Evolutionary conservation across 2,329 filamentous ascomycete species (phyloP), one percentile per base, ranked within the genome.

Genomic region (Colletotrichum somersetense): DNA sequence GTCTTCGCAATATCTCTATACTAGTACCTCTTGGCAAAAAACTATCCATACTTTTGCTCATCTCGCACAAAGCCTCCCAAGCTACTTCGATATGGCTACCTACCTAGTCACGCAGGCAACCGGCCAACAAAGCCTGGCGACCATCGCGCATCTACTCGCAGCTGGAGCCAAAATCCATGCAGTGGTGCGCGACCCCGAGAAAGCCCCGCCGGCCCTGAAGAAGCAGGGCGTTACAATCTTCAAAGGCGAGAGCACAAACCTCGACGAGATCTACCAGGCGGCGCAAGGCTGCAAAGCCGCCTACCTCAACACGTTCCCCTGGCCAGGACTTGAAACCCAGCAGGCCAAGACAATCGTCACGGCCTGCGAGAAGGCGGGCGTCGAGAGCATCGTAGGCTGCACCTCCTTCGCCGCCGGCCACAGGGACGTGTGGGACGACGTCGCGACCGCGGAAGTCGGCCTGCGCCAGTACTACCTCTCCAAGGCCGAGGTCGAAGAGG

Each of bases 401-500:
- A 81, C 81, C 0, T 76, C 75, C 18, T 69, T 79, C 48, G 50
- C 18, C 48, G 74, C 76, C 0, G 72, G 65, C 1, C 23, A 74
- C 18, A 77, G 52, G 56, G 53, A 57, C 0, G 11, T 78, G 3
- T 80, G 79, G 79, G 76, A 78, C 5, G 72, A 77, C 5, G 57
- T 66, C 0, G 33, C 16, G 1, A 75, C 73, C 0, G 63, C 75
- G 20, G 61, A 75, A 16, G 16, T 53, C 6, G 18, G 57, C 0
- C 69, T 82, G n/a, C 66, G 53, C 42, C 70, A 26, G 0, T 82
- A 85, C 72, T 85, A 77, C 65, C 63, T 73, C 38, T 83, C 81
- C 59, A 85, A 85, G 75, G 75, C 78, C 1, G 71, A 74, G 0
- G 77, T 84, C 18, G 83, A 85, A 55, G 77, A 79, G 0, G 66